A percentile compares a stretch with the other conserved stretches of the same genome.
These are phyloP conservation scores for Trichoderma guizhouense DNA, from an alignment of 2,329 filamentous ascomycete genomes.

Conservation along the genomic window DNA sequence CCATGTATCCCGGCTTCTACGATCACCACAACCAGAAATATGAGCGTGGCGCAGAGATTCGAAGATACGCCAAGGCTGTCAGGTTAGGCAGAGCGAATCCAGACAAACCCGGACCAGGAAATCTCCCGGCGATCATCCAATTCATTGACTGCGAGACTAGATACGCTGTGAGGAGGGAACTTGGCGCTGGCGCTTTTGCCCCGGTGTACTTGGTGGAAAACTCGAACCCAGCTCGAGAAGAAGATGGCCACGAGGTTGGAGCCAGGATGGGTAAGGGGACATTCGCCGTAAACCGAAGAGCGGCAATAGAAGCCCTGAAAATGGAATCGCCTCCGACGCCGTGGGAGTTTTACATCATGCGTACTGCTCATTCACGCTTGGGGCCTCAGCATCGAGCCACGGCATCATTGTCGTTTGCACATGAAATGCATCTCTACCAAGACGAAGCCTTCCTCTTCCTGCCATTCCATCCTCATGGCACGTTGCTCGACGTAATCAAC, in stretches of 20 bases:
- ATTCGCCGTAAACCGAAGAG: constrained; percentile 55
- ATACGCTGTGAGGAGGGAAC: constrained; percentile 78
- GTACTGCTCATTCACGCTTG: constrained; percentile 72
- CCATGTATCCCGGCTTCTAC: constrained; percentile 74
- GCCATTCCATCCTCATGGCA: constrained; percentile 84
- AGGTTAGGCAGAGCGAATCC: constrained; percentile 55
- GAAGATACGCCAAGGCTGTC: constrained; percentile 71
- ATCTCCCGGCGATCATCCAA: constrained; percentile 60
- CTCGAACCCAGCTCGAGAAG: constrained; percentile 48
- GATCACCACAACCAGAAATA: constrained; percentile 64
- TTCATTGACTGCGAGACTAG: constrained; percentile 63
- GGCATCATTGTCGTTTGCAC: constrained; percentile 75
- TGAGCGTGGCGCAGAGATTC: constrained; percentile 71
- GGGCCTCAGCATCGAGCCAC: constrained; percentile 67
- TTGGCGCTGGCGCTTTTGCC: constrained; percentile 91
- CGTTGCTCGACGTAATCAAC: constrained; percentile 92
- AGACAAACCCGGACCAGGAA: constrained; percentile 59
- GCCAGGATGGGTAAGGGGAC: constrained; percentile 59
- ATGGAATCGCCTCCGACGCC: constrained; percentile 85
- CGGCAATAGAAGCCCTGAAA: constrained; percentile 78
- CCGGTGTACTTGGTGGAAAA: constrained; percentile 91
- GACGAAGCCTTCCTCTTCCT: constrained; percentile 89
- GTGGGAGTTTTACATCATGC: constrained; percentile 98
- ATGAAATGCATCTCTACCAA: constrained; percentile 87
- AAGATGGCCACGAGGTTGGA: constrained; percentile 44